phyloP scores from a whole-genome alignment of 306 rosid species.

The Dryas alaskensis region DNA sequence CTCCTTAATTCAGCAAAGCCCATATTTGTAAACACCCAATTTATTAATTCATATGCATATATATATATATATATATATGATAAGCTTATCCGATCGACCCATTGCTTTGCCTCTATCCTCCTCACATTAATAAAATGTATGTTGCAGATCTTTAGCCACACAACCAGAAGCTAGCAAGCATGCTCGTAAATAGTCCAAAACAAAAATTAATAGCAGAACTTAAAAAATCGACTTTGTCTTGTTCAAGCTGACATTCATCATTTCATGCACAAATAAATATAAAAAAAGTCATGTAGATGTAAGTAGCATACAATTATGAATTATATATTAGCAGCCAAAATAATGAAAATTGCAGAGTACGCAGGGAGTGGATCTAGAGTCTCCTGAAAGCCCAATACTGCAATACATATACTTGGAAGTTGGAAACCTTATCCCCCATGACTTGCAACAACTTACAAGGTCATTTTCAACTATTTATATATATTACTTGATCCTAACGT shows the following conservation, averaged over 20 bases:
- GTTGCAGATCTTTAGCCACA: neutral
- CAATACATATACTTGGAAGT: neutral
- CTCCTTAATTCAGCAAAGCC: neutral
- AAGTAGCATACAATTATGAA: neutral
- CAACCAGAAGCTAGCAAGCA: neutral
- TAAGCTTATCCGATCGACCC: constrained; percentile 5
- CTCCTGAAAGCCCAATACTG: neutral
- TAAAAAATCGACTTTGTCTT: neutral
- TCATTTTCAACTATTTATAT: neutral
- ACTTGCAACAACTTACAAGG: constrained; percentile 1
- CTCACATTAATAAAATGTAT: neutral
- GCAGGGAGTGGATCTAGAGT: neutral
- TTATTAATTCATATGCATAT: neutral
- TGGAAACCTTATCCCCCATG: constrained; percentile 16
- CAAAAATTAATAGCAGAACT: neutral
- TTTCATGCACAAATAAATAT: neutral
- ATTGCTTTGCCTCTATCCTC: constrained; percentile 15
- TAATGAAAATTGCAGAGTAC: no score
- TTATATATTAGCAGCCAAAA: neutral
- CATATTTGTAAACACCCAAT: neutral
- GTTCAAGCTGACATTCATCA: neutral
- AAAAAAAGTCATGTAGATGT: neutral
- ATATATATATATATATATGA: neutral
- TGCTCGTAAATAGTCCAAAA: constrained; percentile 6
- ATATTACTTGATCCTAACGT: no score